Base-by-base conservation (phyloP, 1,139 yeast species). In the Candida tetrigidarum region DNA sequence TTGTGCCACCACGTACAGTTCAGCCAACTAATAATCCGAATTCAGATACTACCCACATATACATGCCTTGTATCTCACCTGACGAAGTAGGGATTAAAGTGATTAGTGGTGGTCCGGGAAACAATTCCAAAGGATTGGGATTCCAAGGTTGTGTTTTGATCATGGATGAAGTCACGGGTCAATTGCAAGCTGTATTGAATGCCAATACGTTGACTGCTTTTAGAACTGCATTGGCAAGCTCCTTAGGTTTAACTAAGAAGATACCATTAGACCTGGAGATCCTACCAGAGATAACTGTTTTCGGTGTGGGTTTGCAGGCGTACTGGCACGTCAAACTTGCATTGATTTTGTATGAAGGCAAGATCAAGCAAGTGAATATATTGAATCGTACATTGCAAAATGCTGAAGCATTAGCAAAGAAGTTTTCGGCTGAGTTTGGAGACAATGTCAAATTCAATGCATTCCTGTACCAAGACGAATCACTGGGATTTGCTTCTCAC, bases 291-390 rank as follows among this genome's bases (percentile, higher is more conserved):
- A 30, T 78, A 32, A 55, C 74, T 9, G 81, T 78, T 1, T 80
- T 80, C 58, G 91, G 91, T 0, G 79, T 80, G n/a, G 90, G 91
- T 0, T 69, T 74, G 22, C 90, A 84, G 57, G 85, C 85, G 0
- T 75, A 73, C 52, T 84, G 90, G 90, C 90, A 84, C 55, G 63
- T 75, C 19, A 68, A 69, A 50, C 59, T 83, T 40, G 67, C 81
- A 0, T 55, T 79, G 32, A 50, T 63, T 6, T 57, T 80, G 37
- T 79, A 76, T 50, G 68, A 71, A 4, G 54, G 52, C 0, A 48
- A 57, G 35, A 60, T 78, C 30, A 50, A 56, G 9, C 57, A 56
- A 2, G 78, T 84, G 14, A 68, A 75, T 33, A 64, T 83, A 9
- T 63, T 80, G 42, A 78, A 80, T 50, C 61, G 86, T 44, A 65